A percentile compares a stretch with the other conserved stretches of the same genome.
Conservation (phyloP, 148 eudicot species). For the Chenopodium album region DNA sequence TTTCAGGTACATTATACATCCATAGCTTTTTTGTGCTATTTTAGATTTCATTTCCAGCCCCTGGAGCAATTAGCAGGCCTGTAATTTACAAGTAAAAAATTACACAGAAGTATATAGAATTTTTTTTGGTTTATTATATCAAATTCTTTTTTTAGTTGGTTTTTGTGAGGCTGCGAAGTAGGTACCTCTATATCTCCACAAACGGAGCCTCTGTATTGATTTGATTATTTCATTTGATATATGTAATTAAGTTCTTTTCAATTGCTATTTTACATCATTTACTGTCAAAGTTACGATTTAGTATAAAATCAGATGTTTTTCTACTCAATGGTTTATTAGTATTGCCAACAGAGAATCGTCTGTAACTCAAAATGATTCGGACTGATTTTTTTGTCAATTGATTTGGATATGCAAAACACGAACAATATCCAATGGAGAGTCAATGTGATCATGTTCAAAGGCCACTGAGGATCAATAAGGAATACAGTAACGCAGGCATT, state of each 20-base stretch:
- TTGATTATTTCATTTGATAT: slow-evolving; percentile 9
- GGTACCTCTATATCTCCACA: background rate
- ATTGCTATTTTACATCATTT: background rate
- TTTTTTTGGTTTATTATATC: background rate
- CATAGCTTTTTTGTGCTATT: slow-evolving; percentile 10
- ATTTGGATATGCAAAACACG: background rate
- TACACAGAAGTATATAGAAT: slow-evolving; percentile 26
- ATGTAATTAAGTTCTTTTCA: slow-evolving; percentile 17
- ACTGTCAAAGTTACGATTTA: background rate
- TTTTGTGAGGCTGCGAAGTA: background rate
- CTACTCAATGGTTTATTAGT: background rate
- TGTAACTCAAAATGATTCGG: background rate
- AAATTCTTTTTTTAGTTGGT: background rate
- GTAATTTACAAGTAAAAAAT: slow-evolving; percentile 9
- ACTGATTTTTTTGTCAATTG: background rate
- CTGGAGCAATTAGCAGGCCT: background rate
- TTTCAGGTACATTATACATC: slow-evolving; percentile 77
- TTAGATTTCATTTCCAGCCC: background rate
- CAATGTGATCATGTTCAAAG: background rate
- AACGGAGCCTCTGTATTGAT: slow-evolving; percentile 12
- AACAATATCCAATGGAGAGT: background rate
- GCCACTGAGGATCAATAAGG: background rate
- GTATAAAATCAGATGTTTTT: background rate
- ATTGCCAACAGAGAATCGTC: background rate
- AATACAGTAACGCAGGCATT: background rate